Conservation (phyloP, 2,329 filamentous ascomycete genomes). For the Claviceps paspali region DNA sequence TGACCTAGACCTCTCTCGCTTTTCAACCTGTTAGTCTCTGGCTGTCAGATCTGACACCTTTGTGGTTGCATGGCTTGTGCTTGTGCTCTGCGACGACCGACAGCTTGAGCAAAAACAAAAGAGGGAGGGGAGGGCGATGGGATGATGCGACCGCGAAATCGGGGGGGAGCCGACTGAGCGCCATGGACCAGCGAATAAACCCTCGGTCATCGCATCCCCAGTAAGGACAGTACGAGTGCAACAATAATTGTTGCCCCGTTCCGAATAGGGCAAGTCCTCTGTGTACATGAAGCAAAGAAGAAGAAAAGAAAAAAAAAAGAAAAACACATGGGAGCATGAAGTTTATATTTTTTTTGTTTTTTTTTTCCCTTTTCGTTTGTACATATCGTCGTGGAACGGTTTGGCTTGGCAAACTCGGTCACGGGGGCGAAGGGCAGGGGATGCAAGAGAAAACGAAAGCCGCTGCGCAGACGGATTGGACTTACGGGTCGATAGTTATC, state of each 20-base stretch:
- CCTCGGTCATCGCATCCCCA: neutral
- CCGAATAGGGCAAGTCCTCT: neutral
- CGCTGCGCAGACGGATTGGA: constrained; percentile 10
- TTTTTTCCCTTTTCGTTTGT: too few relatives aligned
- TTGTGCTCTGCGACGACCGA: too few relatives aligned
- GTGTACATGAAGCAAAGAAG: neutral
- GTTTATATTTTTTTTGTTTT: too few relatives aligned
- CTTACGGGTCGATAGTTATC: constrained; percentile 47
- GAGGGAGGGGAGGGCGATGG: neutral
- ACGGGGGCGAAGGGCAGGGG: constrained; percentile 3
- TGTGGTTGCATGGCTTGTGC: too few relatives aligned
- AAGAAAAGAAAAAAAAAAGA: neutral
- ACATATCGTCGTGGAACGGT: too few relatives aligned
- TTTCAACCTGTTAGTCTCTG: constrained; percentile 20
- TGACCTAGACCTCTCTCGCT: constrained; percentile 76
- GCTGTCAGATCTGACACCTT: too few relatives aligned
- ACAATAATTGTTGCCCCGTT: neutral
- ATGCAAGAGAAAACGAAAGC: neutral
- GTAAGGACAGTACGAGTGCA: neutral
- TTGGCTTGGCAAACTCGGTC: too few relatives aligned
- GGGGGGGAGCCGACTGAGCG: neutral
- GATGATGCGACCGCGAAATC: neutral
- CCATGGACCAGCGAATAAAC: neutral
- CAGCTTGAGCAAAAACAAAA: too few relatives aligned
- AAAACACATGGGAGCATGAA: too few relatives aligned